phyloP scores from a whole-genome alignment of 805 yeast species.

The Priceomyces haplophilus region DNA sequence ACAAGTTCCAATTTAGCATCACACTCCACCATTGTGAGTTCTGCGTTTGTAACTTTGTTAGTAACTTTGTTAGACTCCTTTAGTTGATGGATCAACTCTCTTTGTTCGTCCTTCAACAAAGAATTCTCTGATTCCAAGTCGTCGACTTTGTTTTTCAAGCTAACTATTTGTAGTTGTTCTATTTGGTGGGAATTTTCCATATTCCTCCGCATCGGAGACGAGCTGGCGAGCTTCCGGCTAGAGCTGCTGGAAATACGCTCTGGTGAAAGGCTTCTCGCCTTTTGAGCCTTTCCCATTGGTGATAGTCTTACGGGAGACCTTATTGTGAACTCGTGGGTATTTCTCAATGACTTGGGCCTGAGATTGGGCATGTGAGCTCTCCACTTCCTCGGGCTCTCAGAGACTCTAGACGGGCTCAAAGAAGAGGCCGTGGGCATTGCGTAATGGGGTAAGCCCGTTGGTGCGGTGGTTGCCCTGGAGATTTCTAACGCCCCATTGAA shows the following conservation, averaged over 20 bases:
- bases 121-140: conserved; percentile 12
- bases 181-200: conserved; percentile 5
- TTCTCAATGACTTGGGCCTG: background rate
- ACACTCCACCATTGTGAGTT: conserved; percentile 3
- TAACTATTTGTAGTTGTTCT: conserved; percentile 5
- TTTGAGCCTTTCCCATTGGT: background rate
- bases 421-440: conserved; percentile 34
- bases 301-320: background rate
- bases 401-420: conserved; percentile 6
- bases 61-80: conserved; percentile 2
- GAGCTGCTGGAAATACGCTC: background rate
- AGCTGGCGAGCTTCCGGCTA: background rate
- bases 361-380: background rate
- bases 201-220: conserved; percentile 7
- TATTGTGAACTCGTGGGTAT: background rate
- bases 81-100: conserved; percentile 3
- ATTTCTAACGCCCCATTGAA: background rate
- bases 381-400: background rate
- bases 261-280: background rate
- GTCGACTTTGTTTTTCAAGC: conserved; percentile 10
- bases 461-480: background rate
- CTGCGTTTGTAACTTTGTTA: too few relatives aligned
- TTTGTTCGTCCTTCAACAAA: conserved; percentile 11
- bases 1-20: conserved; percentile 1
- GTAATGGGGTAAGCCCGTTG: conserved; percentile 21